phyloP scores from a whole-genome alignment of 78 protist species.

The Goniomonas avonlea region DNA sequence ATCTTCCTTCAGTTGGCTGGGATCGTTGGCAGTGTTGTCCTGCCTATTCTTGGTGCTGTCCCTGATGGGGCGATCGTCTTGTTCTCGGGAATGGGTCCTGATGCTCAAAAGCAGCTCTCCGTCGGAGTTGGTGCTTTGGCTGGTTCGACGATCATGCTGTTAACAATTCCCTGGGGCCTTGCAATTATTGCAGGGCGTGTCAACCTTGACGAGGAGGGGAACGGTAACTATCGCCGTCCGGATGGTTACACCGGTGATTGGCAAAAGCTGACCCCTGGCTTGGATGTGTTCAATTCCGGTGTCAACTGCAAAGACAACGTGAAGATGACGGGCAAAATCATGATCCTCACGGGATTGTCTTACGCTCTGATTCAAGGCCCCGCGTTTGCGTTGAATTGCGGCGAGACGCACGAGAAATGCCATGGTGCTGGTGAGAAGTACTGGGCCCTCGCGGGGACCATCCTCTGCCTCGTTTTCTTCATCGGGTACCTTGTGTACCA shows the following conservation, averaged over 20 bases:
- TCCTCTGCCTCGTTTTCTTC: conserved; percentile 25
- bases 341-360: conserved; percentile 30
- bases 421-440: background rate
- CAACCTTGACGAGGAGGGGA: background rate
- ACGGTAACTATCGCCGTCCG: background rate
- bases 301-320: background rate
- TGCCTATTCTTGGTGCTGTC: conserved; percentile 79
- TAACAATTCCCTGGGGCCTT: conserved; percentile 70
- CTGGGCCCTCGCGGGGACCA: conserved; percentile 53
- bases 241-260: background rate
- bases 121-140: conserved; percentile 87
- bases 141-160: conserved; percentile 76
- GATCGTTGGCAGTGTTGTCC: conserved; percentile 63
- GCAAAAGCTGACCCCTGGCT: background rate
- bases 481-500: conserved; percentile 28
- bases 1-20: too few species aligned
- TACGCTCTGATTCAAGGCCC: conserved; percentile 62
- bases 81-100: background rate
- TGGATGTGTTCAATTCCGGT: background rate
- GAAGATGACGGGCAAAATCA: conserved; percentile 28
- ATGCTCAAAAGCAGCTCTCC: conserved; percentile 65
- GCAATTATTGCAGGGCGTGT: background rate
- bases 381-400: background rate
- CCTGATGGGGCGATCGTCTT: conserved; percentile 72
- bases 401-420: background rate